Evolutionary conservation across 345 rosid genomes (phyloP), one percentile per base, ranked within the genome.

Genomic region (Lagerstroemia speciosa): DNA sequence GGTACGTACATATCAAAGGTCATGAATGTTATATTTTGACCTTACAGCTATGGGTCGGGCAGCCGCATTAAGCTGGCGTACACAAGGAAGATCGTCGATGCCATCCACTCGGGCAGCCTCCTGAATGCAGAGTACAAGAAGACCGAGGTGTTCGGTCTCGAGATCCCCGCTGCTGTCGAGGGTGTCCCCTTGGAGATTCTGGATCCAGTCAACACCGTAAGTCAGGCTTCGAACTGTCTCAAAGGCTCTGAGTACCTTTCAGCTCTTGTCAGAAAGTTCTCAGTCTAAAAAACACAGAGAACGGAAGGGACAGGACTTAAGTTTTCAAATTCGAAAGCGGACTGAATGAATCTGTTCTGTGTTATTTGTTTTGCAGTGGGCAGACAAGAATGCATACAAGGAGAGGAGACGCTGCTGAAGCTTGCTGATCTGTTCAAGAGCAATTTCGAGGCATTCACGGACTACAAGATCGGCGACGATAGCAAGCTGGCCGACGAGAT

Each of bases 171-270:
- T 5, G 84, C 79, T 70, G 75, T 87, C 0, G 91, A 89, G 74
- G 97, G 96, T 11, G 86, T 93, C 71, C 98, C 98, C 46, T 83
- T 91, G 0, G 91, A 89, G 71, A 91, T 91, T 71, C 85, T 93
- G 78, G 89, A 85, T 67, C 98, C 97, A 0, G 41, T 82, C 69
- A 91, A 89, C 78, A 67, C 95, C 16, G 98, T 90, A 9, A 83
- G 98, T 34, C 43, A 6, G 41, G 16, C 38, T 30, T 34, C 31
- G 16, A 52, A 22, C 17, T 16, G 11, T 16, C 50, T 10, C n/a
- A 48, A n/a, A n/a, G n/a, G n/a, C n/a, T n/a, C n/a, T n/a, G n/a
- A n/a, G n/a, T n/a, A n/a, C n/a, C n/a, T n/a, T n/a, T n/a, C n/a
- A n/a, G n/a, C n/a, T n/a, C n/a, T n/a, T n/a, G n/a, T n/a, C n/a